These are phyloP conservation scores for Pythium insidiosum DNA, from an alignment of 352 stramenopile genomes.

Conservation along the genomic window DNA sequence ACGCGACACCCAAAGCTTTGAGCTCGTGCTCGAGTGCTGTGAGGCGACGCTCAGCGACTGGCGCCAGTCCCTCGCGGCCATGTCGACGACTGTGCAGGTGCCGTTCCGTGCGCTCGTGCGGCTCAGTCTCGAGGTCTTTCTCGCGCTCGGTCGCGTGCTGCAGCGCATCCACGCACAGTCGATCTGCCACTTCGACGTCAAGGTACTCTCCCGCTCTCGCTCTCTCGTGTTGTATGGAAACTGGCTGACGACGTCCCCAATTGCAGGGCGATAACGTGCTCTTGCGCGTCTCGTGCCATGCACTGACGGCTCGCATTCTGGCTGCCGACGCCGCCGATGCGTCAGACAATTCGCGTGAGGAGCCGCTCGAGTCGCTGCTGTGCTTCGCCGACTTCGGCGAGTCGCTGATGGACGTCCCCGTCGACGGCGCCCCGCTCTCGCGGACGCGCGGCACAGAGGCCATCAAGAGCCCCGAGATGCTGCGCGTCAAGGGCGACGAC, in stretches of 20 bases:
- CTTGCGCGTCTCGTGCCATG: constrained; percentile 20
- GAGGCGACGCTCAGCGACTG: constrained; percentile 41
- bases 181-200: constrained; percentile 66
- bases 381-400: constrained; percentile 75
- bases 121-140: constrained; percentile 34
- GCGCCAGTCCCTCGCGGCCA: constrained; percentile 12
- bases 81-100: no score
- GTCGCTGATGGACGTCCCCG: constrained; percentile 6
- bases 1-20: constrained; percentile 26
- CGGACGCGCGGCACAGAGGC: constrained; percentile 64
- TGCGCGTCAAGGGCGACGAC: constrained; percentile 32
- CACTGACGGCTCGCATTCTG: constrained; percentile 30
- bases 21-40: constrained; percentile 57
- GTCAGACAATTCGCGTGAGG: not conserved
- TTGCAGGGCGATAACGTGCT: constrained; percentile 65
- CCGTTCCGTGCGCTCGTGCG: constrained; percentile 35
- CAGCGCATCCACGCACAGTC: constrained; percentile 27
- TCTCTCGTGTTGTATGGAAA: no score
- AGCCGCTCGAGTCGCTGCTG: constrained; percentile 16
- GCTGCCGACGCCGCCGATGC: no score
- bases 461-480: constrained; percentile 72
- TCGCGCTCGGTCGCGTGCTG: constrained; percentile 25
- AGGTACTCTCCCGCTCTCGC: no score
- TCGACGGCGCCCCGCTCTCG: constrained; percentile 12
- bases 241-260: not conserved